Percentiles rank a stretch among this genome's conserved stretches.
phyloP scores from a whole-genome alignment of 345 rosid genomes.

The Pistacia vera region DNA sequence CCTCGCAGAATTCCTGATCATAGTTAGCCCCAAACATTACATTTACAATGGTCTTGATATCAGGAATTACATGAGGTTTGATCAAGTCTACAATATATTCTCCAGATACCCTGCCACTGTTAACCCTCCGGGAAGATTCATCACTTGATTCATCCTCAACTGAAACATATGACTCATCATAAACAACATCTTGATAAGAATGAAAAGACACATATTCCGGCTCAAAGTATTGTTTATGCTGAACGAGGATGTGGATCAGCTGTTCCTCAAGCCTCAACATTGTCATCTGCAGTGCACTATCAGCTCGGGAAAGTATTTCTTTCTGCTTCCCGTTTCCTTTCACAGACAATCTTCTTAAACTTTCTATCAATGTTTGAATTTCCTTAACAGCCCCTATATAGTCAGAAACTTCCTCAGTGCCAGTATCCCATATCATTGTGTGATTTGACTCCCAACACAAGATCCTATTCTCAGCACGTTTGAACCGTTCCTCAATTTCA shows the following conservation, averaged over 20 bases:
- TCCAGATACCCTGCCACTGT: constrained; percentile 22
- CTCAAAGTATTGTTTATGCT: constrained; percentile 38
- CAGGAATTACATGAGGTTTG: constrained; percentile 50
- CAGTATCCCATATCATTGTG: constrained; percentile 56
- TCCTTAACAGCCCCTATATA: constrained; percentile 59
- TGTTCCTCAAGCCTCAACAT: constrained; percentile 84
- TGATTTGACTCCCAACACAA: constrained; percentile 52
- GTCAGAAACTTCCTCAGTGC: constrained; percentile 36
- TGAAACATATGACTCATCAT: constrained; percentile 65
- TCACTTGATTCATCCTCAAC: constrained; percentile 49
- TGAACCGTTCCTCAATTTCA: constrained; percentile 48
- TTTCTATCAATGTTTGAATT: constrained; percentile 40
- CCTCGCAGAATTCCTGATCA: constrained; percentile 50
- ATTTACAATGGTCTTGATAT: constrained; percentile 61
- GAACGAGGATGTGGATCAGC: constrained; percentile 56
- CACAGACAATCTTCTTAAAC: constrained; percentile 31
- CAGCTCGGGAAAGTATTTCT: constrained; percentile 52
- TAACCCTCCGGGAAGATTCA: constrained; percentile 29
- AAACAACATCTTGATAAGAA: constrained; percentile 37
- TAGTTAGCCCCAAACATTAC: constrained; percentile 68
- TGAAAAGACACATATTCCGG: constrained; percentile 41
- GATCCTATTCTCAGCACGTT: constrained; percentile 46
- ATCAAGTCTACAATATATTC: constrained; percentile 45
- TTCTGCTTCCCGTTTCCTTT: constrained; percentile 37
- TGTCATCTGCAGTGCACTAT: constrained; percentile 50